phyloP scores from a whole-genome alignment of 2,329 filamentous ascomycete species.

The Penicillium decumbens region DNA sequence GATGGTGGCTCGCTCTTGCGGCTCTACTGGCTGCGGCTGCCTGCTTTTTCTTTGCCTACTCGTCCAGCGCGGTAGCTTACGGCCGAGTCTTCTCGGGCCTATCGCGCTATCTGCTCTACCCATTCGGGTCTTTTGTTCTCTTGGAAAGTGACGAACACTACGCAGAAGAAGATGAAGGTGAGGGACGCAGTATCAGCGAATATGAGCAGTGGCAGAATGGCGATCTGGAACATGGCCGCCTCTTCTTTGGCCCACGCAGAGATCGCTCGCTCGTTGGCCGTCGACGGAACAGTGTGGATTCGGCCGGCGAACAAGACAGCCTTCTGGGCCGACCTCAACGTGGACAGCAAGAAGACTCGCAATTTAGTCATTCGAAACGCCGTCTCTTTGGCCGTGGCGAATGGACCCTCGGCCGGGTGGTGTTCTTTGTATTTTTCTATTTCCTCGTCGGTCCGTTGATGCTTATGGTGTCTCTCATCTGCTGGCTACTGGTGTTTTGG shows the following conservation, averaged over 20 bases:
- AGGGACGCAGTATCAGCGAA: conserved; percentile 94
- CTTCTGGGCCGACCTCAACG: conserved; percentile 67
- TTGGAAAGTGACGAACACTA: conserved; percentile 93
- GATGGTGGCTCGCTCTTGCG: conserved; percentile 88
- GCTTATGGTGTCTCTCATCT: conserved; percentile 78
- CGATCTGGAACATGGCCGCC: conserved; percentile 86
- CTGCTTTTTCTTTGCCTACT: conserved; percentile 75
- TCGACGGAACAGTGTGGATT: conserved; percentile 83
- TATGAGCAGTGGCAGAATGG: conserved; percentile 99
- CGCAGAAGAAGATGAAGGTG: conserved; percentile 86
- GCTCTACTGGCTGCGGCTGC: conserved; percentile 68
- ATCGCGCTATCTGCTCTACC: conserved; percentile 83
- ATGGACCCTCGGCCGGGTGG: conserved; percentile 89
- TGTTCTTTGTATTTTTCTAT: conserved; percentile 97
- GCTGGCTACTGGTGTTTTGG: conserved; percentile 95
- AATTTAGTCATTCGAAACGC: conserved; percentile 59
- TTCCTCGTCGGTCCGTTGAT: conserved; percentile 81
- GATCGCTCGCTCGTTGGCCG: conserved; percentile 78
- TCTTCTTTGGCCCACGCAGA: conserved; percentile 84
- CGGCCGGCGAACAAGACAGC: conserved; percentile 82
- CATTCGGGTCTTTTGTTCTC: conserved; percentile 93
- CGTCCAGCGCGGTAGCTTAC: conserved; percentile 77
- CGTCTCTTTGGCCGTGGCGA: conserved; percentile 89
- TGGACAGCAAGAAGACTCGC: conserved; percentile 42
- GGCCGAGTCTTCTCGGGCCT: conserved; percentile 80